Conservation (phyloP, 1,139 yeast genomes). For the Nematodospora anomalae region DNA sequence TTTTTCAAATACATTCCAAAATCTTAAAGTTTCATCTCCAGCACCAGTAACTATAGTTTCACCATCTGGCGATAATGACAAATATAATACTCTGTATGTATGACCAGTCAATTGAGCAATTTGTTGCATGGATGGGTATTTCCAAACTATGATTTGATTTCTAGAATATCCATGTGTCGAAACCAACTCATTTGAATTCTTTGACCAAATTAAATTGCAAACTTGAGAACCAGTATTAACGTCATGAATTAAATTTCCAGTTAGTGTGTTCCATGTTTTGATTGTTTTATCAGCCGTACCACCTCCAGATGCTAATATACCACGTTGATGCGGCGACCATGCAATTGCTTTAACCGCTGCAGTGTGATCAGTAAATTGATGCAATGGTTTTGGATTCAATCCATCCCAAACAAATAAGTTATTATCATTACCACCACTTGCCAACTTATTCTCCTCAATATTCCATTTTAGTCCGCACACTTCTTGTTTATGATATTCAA, state of each 20-base stretch:
- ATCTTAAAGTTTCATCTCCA: constrained; percentile 93
- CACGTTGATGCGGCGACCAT: constrained; percentile 98
- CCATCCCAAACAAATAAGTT: constrained; percentile 87
- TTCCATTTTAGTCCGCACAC: constrained; percentile 97
- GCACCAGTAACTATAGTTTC: constrained; percentile 98
- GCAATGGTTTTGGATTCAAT: constrained; percentile 63
- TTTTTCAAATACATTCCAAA: constrained; percentile 91
- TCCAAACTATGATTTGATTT: constrained; percentile 93
- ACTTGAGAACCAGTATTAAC: constrained; percentile 95
- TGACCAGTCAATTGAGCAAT: constrained; percentile 94
- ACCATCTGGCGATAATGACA: constrained; percentile 95
- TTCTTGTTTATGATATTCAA: constrained; percentile 85
- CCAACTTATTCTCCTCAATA: constrained; percentile 79
- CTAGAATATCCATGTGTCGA: constrained; percentile 94
- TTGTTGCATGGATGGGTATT: constrained; percentile 89
- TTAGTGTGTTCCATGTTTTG: constrained; percentile 88
- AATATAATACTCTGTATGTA: constrained; percentile 84
- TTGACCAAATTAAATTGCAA: constrained; percentile 92
- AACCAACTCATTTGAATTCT: constrained; percentile 86
- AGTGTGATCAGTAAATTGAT: constrained; percentile 75
- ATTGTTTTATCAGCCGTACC: constrained; percentile 94
- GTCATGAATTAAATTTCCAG: constrained; percentile 71
- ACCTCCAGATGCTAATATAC: constrained; percentile 92
- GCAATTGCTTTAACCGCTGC: constrained; percentile 97
- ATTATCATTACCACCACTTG: constrained; percentile 95